Evolutionary conservation across 2,329 filamentous ascomycete genomes (phyloP), one percentile per base, ranked within the genome.

Genomic region (Botrytis paeoniae): DNA sequence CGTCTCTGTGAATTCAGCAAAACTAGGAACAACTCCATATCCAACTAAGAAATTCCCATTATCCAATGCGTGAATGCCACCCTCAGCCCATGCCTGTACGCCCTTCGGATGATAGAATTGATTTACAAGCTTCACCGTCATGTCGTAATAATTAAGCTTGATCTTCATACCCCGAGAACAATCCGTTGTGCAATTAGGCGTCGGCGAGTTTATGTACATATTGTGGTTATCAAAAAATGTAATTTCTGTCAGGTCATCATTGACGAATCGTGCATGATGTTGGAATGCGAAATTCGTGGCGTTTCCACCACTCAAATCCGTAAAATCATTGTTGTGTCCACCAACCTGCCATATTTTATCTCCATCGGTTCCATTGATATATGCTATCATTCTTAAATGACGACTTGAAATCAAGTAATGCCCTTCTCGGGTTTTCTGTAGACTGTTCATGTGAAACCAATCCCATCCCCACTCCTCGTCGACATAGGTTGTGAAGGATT

Each of bases 1-100:
- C 51, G 82, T 78, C 29, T 77, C 69, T 0, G 80, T 75, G 77
- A 81, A 87, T 76, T 89, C 86, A 20, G 83, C 86, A 72, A 83
- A 84, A 0, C 84, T 83, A 1, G 85, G 84, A 20, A 82, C 82
- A n/a, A 85, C 84, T 18, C 87, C 85, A 82, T 83, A 88, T 41
- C 84, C 85, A 14, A 87, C 80, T 22, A 88, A 79, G 3, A 83
- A 81, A 75, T 87, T 85, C 14, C 82, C 83, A 65, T 81, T 83
- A 32, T 83, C 82, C 10, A 86, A 79, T 18, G 83, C 74, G 73
- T 85, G 84, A 73, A 83, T 80, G 59, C 82, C 85, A 25, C 84
- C 84, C 74, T 85, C 84, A 3, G 84, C 85, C 54, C 81, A 81
- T 20, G 81, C 81, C 25, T 82, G 80, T 41, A 85, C 79, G 2